These are phyloP conservation scores for Chrysoporthe austroafricana DNA, from an alignment of 2,329 filamentous ascomycete genomes.

Conservation along the genomic window DNA sequence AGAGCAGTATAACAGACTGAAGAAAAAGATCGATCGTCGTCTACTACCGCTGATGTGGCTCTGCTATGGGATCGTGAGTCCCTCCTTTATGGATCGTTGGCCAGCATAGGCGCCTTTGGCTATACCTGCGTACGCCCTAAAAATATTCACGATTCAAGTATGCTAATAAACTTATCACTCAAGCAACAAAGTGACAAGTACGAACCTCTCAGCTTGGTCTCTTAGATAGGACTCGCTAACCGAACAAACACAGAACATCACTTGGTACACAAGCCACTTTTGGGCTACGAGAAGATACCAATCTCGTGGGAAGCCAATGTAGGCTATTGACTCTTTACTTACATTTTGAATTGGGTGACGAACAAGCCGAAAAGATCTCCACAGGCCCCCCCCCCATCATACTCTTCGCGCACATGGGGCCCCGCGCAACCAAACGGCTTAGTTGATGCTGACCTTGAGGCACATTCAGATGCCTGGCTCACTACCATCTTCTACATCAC, in stretches of 20 bases:
- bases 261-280: slow-evolving; percentile 45
- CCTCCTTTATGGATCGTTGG: neutral
- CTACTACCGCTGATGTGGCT: slow-evolving; percentile 52
- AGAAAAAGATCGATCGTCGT: slow-evolving; percentile 48
- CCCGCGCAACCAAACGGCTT: too few relatives aligned
- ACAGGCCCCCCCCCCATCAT: too few relatives aligned
- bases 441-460: neutral
- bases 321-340: neutral
- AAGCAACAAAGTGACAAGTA: slow-evolving; percentile 50
- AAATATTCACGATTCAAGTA: neutral
- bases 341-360: neutral
- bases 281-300: slow-evolving; percentile 39
- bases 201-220: neutral
- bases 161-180: neutral
- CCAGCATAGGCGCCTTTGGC: neutral
- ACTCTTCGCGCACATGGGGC: too few relatives aligned
- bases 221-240: too few relatives aligned
- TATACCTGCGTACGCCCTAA: neutral
- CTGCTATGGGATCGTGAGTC: slow-evolving; percentile 47
- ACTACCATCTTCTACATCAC: slow-evolving; percentile 43
- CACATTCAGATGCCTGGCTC: slow-evolving; percentile 29
- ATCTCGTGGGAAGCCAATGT: slow-evolving; percentile 34
- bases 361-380: too few relatives aligned
- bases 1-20: slow-evolving; percentile 43
- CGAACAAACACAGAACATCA: slow-evolving; percentile 35